Percentiles rank a stretch among this genome's conserved stretches.
Conservation (phyloP, 768 basidiomycete species). For the Rhodotorula kratochvilovae region DNA sequence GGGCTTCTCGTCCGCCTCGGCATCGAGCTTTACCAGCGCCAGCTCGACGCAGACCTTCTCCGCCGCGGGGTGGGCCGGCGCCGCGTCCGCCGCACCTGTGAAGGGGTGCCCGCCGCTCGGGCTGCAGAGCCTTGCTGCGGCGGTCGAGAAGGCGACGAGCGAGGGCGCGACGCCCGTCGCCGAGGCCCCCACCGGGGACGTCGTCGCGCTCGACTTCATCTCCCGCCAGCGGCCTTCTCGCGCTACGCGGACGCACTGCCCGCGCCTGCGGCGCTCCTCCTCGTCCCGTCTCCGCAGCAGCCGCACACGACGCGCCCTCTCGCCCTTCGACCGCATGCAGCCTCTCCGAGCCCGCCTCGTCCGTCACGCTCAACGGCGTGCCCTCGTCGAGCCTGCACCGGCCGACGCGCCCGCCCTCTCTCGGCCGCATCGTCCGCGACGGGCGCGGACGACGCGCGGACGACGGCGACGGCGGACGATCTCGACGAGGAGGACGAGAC, state of each 20-base stretch:
- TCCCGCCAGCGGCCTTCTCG: not conserved
- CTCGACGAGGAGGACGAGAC: not conserved
- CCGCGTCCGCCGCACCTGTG: not conserved
- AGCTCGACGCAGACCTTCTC: conserved; percentile 26
- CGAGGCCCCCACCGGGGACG: not conserved
- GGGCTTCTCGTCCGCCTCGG: conserved; percentile 27
- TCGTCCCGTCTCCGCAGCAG: not conserved
- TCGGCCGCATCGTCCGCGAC: not conserved
- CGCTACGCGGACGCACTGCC: too few species aligned
- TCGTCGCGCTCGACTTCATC: not conserved
- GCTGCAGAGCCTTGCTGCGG: not conserved
- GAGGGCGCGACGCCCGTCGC: not conserved
- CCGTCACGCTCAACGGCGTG: not conserved
- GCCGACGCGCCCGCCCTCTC: not conserved
- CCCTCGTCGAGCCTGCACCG: not conserved
- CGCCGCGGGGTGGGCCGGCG: conserved; percentile 7
- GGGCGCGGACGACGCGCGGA: not conserved
- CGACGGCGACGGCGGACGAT: not conserved
- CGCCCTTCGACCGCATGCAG: not conserved
- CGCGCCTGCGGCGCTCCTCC: too few species aligned
- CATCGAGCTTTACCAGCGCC: conserved; percentile 18
- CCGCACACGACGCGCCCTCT: not conserved
- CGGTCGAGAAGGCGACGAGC: not conserved
- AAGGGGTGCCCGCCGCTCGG: not conserved
- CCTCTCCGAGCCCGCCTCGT: not conserved